Conservation (phyloP, 176 grass and related monocot genomes). For the Musa troglodytarum region DNA sequence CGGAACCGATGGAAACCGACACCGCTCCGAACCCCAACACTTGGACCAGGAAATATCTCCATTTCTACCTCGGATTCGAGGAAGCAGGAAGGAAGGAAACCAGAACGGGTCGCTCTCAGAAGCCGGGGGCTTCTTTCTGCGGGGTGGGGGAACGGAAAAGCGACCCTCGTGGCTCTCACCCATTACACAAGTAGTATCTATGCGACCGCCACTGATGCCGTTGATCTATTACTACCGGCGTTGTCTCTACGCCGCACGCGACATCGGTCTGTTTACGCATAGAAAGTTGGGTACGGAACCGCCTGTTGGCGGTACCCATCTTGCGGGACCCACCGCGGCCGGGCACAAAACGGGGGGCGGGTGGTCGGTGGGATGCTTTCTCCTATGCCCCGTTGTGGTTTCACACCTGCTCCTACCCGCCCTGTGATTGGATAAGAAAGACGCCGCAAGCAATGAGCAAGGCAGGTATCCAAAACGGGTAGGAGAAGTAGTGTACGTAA, state of each 20-base stretch:
- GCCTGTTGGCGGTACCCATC: not conserved
- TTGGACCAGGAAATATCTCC: not conserved
- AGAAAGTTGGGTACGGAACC: not conserved
- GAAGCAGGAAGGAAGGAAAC: not conserved
- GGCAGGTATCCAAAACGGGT: too few relatives aligned
- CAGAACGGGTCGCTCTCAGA: not conserved
- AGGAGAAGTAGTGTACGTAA: too few relatives aligned
- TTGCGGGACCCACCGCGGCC: not conserved
- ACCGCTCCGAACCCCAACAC: not conserved
- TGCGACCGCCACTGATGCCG: not conserved
- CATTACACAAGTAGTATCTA: not conserved
- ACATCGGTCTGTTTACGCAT: not conserved
- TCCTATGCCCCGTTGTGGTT: not conserved
- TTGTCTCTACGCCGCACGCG: not conserved
- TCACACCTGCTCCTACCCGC: too few relatives aligned
- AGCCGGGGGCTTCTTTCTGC: not conserved
- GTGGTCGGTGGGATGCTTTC: not conserved
- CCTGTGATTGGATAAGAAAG: too few relatives aligned
- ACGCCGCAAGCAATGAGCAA: too few relatives aligned
- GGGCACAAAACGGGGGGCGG: not conserved
- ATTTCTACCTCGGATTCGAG: not conserved
- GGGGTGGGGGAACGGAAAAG: not conserved
- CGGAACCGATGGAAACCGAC: not conserved
- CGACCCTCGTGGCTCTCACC: not conserved
- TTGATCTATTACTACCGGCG: not conserved